phyloP scores from a whole-genome alignment of 495 filamentous ascomycete species.

The Cercophora samala region DNA sequence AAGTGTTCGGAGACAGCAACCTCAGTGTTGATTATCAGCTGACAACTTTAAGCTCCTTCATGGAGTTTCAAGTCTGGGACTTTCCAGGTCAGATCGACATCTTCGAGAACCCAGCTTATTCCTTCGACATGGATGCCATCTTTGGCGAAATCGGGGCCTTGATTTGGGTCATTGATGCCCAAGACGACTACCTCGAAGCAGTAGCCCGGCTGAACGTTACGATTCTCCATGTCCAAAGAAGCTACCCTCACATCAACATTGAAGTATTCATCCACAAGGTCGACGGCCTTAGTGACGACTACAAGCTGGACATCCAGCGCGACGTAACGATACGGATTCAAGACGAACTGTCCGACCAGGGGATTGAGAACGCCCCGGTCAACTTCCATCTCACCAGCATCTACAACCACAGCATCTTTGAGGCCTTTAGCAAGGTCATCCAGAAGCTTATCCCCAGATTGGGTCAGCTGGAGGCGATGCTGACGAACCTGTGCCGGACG shows the following conservation, averaged over 20 bases:
- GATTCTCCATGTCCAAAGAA: slow-evolving; percentile 79
- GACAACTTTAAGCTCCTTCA: slow-evolving; percentile 69
- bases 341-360: slow-evolving; percentile 88
- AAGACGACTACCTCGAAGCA: slow-evolving; percentile 92
- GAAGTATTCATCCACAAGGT: slow-evolving; percentile 99
- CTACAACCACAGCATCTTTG: slow-evolving; percentile 97
- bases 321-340: slow-evolving; percentile 96
- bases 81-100: slow-evolving; percentile 92
- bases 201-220: slow-evolving; percentile 81
- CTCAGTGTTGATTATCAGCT: slow-evolving; percentile 12
- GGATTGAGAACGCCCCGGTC: slow-evolving; percentile 86
- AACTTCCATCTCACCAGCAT: slow-evolving; percentile 94
- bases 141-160: slow-evolving; percentile 90
- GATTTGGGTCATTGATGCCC: slow-evolving; percentile 97
- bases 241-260: slow-evolving; percentile 87
- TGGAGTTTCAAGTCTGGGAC: slow-evolving; percentile 98
- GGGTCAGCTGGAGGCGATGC: slow-evolving; percentile 82
- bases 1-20: slow-evolving; percentile 15
- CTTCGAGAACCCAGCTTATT: slow-evolving; percentile 62
- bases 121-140: slow-evolving; percentile 81
- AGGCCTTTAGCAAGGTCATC: slow-evolving; percentile 96
- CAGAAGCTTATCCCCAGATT: slow-evolving; percentile 94
- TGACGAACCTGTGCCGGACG: slow-evolving; percentile 82
- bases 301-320: slow-evolving; percentile 85
- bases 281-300: slow-evolving; percentile 91